Conservation (phyloP, 805 yeast species). For the Yarrowia sp. region DNA sequence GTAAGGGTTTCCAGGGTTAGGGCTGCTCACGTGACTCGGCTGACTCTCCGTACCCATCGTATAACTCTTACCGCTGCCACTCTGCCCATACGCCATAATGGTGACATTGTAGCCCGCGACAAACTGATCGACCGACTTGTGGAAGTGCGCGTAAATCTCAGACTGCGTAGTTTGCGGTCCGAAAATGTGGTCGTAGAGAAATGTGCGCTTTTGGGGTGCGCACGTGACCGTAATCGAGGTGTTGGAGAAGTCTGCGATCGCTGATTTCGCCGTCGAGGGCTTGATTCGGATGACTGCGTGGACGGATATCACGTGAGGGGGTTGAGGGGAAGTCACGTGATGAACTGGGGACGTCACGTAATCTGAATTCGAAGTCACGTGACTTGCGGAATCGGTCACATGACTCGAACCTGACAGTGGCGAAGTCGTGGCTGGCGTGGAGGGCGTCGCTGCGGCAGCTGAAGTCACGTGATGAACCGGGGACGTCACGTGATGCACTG, state of each 20-base stretch:
- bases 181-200: conserved; percentile 32
- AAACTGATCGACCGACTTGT: conserved; percentile 25
- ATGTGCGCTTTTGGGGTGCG: conserved; percentile 26
- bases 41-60: conserved; percentile 43
- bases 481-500: no score
- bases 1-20: background rate
- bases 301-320: background rate
- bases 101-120: conserved; percentile 35
- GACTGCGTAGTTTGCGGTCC: conserved; percentile 31
- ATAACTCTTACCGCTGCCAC: conserved; percentile 41
- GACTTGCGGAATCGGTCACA: background rate
- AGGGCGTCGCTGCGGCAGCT: background rate
- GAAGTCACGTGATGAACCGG: background rate
- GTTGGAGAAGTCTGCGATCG: background rate
- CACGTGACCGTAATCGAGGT: conserved; percentile 6
- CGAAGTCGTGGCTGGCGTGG: background rate
- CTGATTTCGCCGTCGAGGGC: background rate
- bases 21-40: background rate
- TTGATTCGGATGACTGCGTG: conserved; percentile 24
- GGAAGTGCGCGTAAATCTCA: conserved; percentile 30
- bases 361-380: background rate
- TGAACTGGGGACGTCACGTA: background rate
- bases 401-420: background rate
- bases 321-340: background rate
- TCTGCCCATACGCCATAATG: conserved; percentile 39